phyloP scores from a whole-genome alignment of 2,329 filamentous ascomycete species.

The Erysiphe pulchra region DNA sequence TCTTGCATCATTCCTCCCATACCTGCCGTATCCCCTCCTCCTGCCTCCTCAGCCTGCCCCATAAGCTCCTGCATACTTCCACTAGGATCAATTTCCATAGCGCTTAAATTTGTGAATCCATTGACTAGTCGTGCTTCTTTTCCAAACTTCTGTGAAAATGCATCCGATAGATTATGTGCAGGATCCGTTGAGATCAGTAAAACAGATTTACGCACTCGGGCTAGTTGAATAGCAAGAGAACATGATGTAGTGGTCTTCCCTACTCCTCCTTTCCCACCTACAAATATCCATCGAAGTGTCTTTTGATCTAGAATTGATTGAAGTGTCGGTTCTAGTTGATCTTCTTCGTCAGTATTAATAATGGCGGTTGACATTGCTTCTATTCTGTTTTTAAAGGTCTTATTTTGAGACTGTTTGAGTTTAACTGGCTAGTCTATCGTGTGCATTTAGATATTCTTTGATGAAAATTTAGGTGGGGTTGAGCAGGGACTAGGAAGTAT shows the following conservation, averaged over 20 bases:
- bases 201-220: slow-evolving; percentile 80
- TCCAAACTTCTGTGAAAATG: slow-evolving; percentile 96
- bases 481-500: too few relatives aligned
- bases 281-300: slow-evolving; percentile 93
- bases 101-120: slow-evolving; percentile 79
- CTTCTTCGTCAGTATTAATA: slow-evolving; percentile 31
- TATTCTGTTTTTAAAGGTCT: too few relatives aligned
- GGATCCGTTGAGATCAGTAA: slow-evolving; percentile 96
- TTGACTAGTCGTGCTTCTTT: slow-evolving; percentile 88
- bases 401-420: too few relatives aligned
- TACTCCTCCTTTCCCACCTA: slow-evolving; percentile 92
- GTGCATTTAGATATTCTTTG: too few relatives aligned
- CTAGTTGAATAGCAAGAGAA: slow-evolving; percentile 91
- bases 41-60: slow-evolving; percentile 45
- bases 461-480: too few relatives aligned
- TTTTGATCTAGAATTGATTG: slow-evolving; percentile 90
- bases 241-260: slow-evolving; percentile 99
- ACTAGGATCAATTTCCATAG: slow-evolving; percentile 98
- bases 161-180: slow-evolving; percentile 91
- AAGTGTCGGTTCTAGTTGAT: slow-evolving; percentile 71
- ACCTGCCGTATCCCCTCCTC: slow-evolving; percentile 44
- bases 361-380: slow-evolving; percentile 18
- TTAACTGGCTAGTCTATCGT: too few relatives aligned
- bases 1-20: slow-evolving; percentile 99
- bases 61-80: slow-evolving; percentile 91